phyloP scores from a whole-genome alignment of 495 filamentous ascomycete species.

The Talaromyces nanjingensis region DNA sequence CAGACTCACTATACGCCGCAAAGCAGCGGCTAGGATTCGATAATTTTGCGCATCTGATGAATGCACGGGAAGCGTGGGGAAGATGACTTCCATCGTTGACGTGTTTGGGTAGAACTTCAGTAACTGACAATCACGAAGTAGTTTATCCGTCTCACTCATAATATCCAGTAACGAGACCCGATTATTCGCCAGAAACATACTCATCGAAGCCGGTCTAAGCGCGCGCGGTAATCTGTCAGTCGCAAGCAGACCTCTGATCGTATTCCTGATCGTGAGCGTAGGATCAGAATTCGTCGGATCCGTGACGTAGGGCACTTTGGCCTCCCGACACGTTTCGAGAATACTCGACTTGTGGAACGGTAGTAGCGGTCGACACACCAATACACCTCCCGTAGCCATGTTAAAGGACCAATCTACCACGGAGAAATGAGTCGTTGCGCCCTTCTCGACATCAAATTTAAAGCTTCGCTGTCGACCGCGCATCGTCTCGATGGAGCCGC shows the following conservation, averaged over 20 bases:
- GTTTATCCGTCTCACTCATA: conserved; percentile 26
- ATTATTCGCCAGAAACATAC: conserved; percentile 42
- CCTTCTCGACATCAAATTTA: neutral
- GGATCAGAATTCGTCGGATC: conserved; percentile 80
- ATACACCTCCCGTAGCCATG: conserved; percentile 62
- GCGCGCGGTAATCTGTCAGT: conserved; percentile 59
- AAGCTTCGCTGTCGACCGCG: neutral
- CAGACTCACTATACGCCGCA: conserved; percentile 38
- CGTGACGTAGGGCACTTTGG: conserved; percentile 65
- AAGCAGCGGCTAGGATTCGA: conserved; percentile 23
- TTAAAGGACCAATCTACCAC: conserved; percentile 13
- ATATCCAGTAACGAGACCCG: conserved; percentile 19
- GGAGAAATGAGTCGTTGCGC: neutral
- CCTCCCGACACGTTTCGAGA: conserved; percentile 61
- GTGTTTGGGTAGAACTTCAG: conserved; percentile 28
- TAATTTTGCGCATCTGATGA: conserved; percentile 9
- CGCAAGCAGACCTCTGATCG: conserved; percentile 60
- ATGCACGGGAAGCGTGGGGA: conserved; percentile 15
- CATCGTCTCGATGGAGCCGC: conserved; percentile 35
- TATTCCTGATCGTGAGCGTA: conserved; percentile 72
- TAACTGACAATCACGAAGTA: conserved; percentile 31
- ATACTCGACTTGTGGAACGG: conserved; percentile 64
- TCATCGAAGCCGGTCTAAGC: conserved; percentile 56
- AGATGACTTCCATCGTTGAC: conserved; percentile 32
- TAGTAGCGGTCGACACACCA: conserved; percentile 69